Evolutionary conservation across 2,329 filamentous ascomycete species (phyloP), one percentile per base, ranked within the genome.

Genomic region (Scopulariopsis brevicaulis): DNA sequence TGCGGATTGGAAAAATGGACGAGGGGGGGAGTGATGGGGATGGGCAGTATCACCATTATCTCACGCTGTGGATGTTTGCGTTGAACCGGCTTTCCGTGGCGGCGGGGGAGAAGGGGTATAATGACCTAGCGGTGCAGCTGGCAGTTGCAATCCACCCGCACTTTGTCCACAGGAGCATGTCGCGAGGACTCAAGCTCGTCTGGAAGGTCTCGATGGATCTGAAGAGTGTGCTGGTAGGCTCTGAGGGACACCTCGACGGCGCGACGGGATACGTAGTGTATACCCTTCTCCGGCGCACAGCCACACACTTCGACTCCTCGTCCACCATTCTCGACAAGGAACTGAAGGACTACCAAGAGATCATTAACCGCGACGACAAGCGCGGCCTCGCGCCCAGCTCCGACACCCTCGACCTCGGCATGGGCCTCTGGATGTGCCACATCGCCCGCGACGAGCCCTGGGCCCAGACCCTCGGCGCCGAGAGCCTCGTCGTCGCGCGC

Each of bases 31-130:
- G 69, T 1, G 80, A 84, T 56, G 71, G 74, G 8, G 81, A 84
- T 64, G 81, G 81, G 2, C 81, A 84, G 65, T 84, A 84, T 60
- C 79, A 83, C 62, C 81, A 84, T 63, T 84, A 84, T 61, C 69
- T 84, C 22, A 83, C 80, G 0, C 64, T 83, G 5, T 85, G 81
- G 81, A 83, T 84, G 80, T 83, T 83, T 64, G 80, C 81, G 1
- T 70, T 84, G 4, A 82, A 81, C 63, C 71, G 81, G 1, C 69
- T 82, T 48, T 71, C 77, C 0, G 60, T 76, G 40, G 80, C 77
- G 2, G 73, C 75, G 1, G 69, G 69, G 0, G 73, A 82, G 24
- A 62, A 65, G 11, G 63, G 60, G 8, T 83, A 76, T 61, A 83
- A 82, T 60, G 67, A 70, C 32, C 70, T 77, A 55, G 81, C 79